phyloP scores from a whole-genome alignment of 2,329 filamentous ascomycete species.

The Corinectria fuckeliana region DNA sequence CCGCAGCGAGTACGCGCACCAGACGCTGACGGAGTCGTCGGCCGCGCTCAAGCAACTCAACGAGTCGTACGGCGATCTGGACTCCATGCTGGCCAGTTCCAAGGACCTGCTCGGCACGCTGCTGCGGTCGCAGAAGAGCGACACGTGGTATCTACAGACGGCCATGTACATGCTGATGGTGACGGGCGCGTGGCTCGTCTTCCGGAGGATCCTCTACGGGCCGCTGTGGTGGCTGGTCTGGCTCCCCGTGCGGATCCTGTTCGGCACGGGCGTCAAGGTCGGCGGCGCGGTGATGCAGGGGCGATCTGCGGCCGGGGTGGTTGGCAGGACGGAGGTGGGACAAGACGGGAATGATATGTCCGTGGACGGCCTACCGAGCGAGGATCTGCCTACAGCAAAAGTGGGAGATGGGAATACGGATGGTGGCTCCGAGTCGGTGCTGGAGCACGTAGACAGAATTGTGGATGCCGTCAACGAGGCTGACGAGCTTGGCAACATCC shows the following conservation, averaged over 20 bases:
- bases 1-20: slow-evolving; percentile 86
- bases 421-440: slow-evolving; percentile 48
- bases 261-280: slow-evolving; percentile 63
- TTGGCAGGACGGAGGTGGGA: slow-evolving; percentile 34
- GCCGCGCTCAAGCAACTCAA: slow-evolving; percentile 81
- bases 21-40: slow-evolving; percentile 85
- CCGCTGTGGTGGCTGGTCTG: slow-evolving; percentile 90
- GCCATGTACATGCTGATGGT: slow-evolving; percentile 80
- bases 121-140: slow-evolving; percentile 87
- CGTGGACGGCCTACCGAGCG: slow-evolving; percentile 47
- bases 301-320: slow-evolving; percentile 34
- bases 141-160: slow-evolving; percentile 97
- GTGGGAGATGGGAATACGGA: slow-evolving; percentile 43
- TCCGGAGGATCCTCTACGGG: slow-evolving; percentile 84
- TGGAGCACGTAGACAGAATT: slow-evolving; percentile 62
- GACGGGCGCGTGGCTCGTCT: slow-evolving; percentile 86
- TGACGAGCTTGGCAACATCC: slow-evolving; percentile 35
- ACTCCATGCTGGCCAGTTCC: slow-evolving; percentile 76
- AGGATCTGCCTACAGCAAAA: slow-evolving; percentile 57
- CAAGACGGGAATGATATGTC: slow-evolving; percentile 39
- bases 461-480: slow-evolving; percentile 53
- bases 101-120: slow-evolving; percentile 79
- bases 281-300: slow-evolving; percentile 57
- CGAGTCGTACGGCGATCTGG: slow-evolving; percentile 81
- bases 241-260: slow-evolving; percentile 75